Percentiles rank a stretch among this genome's conserved stretches.
Evolutionary conservation across 202 grass and related monocot genomes (phyloP).

Genomic region (Setaria viridis): DNA sequence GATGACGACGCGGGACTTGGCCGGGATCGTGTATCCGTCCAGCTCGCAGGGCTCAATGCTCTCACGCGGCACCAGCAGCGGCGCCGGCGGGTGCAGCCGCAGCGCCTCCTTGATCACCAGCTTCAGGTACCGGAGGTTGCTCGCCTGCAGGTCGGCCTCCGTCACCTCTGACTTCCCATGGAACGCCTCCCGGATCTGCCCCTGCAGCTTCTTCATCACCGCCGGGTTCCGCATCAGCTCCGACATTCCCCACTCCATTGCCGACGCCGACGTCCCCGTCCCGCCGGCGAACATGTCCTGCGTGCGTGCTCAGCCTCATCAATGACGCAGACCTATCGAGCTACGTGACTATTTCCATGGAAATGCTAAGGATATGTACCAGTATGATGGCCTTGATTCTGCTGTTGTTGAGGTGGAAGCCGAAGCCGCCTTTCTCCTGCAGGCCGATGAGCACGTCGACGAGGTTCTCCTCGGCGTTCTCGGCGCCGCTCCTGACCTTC

Average conservation of each 20-base stretch:
- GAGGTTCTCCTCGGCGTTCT: constrained; percentile 52
- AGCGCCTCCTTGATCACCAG: constrained; percentile 61
- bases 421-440: constrained; percentile 49
- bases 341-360: too few species aligned
- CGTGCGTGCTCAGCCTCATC: background rate
- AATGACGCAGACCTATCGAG: background rate
- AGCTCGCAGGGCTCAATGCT: constrained; percentile 49
- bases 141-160: constrained; percentile 42
- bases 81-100: constrained; percentile 55
- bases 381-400: constrained; percentile 56
- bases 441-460: constrained; percentile 48
- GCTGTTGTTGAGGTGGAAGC: constrained; percentile 48
- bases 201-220: constrained; percentile 52
- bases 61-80: constrained; percentile 56
- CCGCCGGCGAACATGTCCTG: constrained; percentile 50
- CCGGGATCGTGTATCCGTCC: constrained; percentile 48
- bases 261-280: constrained; percentile 40
- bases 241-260: constrained; percentile 59
- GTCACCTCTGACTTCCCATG: constrained; percentile 30
- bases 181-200: constrained; percentile 47
- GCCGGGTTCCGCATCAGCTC: constrained; percentile 55
- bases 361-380: background rate
- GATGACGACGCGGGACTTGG: constrained; percentile 48
- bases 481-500: constrained; percentile 20
- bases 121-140: constrained; percentile 54